Conservation (phyloP, 768 basidiomycete genomes). For the Suillus plorans region DNA sequence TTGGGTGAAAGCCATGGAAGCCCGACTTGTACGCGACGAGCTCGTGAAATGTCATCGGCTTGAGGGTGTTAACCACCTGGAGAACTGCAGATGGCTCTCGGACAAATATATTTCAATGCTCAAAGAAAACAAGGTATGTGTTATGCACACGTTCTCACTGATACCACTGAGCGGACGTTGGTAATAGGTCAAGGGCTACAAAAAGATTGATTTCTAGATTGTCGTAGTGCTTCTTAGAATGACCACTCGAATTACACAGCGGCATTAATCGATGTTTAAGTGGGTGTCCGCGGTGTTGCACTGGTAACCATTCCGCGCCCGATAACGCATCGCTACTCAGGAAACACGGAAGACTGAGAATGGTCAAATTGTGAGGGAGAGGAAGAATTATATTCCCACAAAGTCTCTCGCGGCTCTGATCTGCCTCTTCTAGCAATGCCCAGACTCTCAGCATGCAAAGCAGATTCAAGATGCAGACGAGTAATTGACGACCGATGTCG, state of each 20-base stretch:
- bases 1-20: slow-evolving; percentile 95
- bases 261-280: not conserved
- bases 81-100: slow-evolving; percentile 84
- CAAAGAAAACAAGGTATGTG: slow-evolving; percentile 73
- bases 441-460: not conserved
- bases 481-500: not conserved
- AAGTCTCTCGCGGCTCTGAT: not conserved
- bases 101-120: slow-evolving; percentile 83
- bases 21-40: slow-evolving; percentile 83
- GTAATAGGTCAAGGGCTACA: slow-evolving; percentile 82
- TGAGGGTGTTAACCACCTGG: slow-evolving; percentile 91
- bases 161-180: not conserved
- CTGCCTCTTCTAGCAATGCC: not conserved
- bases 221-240: slow-evolving; percentile 1
- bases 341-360: not conserved
- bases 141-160: not conserved
- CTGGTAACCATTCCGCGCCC: not conserved
- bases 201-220: slow-evolving; percentile 59
- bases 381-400: not conserved
- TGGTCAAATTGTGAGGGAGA: not conserved
- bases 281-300: not conserved
- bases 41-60: slow-evolving; percentile 85
- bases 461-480: not conserved
- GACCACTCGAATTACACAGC: not conserved
- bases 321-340: not conserved